Evolutionary conservation across 306 rosid species (phyloP), one percentile per base, ranked within the genome.

Genomic region (Gillenia trifoliata): DNA sequence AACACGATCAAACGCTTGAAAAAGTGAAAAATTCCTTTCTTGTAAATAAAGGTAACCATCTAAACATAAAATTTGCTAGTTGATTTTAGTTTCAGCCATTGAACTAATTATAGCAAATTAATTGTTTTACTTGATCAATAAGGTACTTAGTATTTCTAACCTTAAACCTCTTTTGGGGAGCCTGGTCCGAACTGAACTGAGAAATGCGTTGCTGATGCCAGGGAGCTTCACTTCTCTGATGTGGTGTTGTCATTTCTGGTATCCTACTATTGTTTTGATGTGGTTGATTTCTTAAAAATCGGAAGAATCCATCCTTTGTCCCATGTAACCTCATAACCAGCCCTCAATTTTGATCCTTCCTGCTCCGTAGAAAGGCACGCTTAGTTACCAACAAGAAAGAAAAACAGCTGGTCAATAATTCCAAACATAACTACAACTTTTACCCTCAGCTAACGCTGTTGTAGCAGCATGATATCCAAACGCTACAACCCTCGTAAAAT

Each of bases 251-350:
- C 29, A 45, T 70, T 74, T 78, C 80, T 62, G 76, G 74, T 36
- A 75, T 36, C 64, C 74, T 73, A 73, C 64, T 71, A 50, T 68
- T 79, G 65, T 72, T 88, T 25, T 81, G 93, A 43, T 69, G 81
- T 11, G 63, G 50, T 76, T 80, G 91, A 80, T 65, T 84, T 79
- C 84, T 86, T 11, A 81, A 55, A 78, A 80, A 82, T 72, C 77
- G 76, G 75, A 88, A 91, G 72, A 83, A 83, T 17, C 77, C 88
- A 78, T 88, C 92, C 81, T n/a, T 78, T 91, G 78, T 91, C 97
- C 98, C 96, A 91, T 66, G 78, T 78, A 80, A 91, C 90, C 77
- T 89, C 97, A 36, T 88, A 91, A 86, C 89, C 92, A 29, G 94
- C 96, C 86, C 85, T 89, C 73, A 89, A 80, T 54, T 86, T 78